phyloP scores from a whole-genome alignment of 257 asterid genomes.

The Capsicum rhomboideum region DNA sequence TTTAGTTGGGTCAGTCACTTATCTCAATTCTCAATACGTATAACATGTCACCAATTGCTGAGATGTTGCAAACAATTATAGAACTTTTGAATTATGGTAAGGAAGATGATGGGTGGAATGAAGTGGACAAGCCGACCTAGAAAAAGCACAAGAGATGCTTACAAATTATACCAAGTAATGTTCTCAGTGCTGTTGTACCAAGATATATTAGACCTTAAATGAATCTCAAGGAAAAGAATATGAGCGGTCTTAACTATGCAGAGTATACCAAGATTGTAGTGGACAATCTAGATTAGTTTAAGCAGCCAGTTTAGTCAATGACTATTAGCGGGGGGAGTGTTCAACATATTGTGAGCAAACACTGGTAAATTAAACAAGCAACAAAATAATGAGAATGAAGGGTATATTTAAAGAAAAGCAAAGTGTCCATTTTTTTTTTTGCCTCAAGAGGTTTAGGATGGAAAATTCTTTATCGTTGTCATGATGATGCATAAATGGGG shows the following conservation, averaged over 20 bases:
- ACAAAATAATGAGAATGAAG: background rate
- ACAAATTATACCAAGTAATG: background rate
- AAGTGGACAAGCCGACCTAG: background rate
- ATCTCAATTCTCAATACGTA: background rate
- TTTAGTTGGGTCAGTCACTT: conserved; percentile 64
- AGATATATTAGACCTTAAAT: background rate
- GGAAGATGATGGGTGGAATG: background rate
- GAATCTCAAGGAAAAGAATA: background rate
- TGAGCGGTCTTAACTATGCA: background rate
- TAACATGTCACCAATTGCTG: background rate
- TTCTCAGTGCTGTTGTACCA: background rate
- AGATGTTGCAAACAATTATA: background rate
- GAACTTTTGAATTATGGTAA: background rate
- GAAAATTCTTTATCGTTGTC: background rate
- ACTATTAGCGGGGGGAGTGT: background rate
- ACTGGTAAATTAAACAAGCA: background rate
- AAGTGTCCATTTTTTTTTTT: background rate
- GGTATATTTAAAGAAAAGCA: background rate
- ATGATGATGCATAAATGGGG: background rate
- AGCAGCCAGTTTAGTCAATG: background rate
- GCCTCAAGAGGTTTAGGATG: background rate
- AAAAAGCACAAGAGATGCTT: background rate
- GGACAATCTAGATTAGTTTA: background rate
- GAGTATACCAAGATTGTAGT: background rate
- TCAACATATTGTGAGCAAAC: background rate